Base-by-base conservation (phyloP, 2,329 filamentous ascomycete species). In the Aspergillus ustus region DNA sequence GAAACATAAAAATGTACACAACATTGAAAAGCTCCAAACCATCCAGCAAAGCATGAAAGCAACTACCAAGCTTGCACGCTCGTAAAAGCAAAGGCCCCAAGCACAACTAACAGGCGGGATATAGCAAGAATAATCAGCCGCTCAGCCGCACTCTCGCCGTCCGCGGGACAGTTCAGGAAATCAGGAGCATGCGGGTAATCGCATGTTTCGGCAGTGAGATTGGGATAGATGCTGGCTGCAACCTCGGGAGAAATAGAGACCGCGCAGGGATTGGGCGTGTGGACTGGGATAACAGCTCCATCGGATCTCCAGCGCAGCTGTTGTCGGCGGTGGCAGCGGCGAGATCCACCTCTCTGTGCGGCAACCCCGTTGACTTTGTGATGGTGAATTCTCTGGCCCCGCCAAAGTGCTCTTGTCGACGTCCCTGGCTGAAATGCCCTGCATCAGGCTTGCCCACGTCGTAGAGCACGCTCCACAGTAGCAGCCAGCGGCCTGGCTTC, bases 271-370 rank as follows among this genome's bases (percentile, higher is more conserved):
- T 63, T 44, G 22, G 25, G 52, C 2, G 44, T 60, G 3, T 31
- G n/a, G 1, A 11, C 28, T 8, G 31, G 50, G 57, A 66, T 63
- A 15, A 19, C 19, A 40, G 62, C 7, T 1, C 37, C 64, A 25
- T 55, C 44, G 49, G 11, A 13, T 63, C 49, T 5, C 37, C 59
- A 15, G 57, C 54, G 34, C 61, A 64, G 22, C 45, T 61, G 9
- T 44, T 50, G 49, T 65, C 62, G 11, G 61, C 59, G 20, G 66
- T 66, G 0, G 51, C 61, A 51, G 59, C 52, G 37, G 63, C 52
- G 17, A 68, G 57, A 57, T 65, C 66, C 8, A 65, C 66, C 7
- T 13, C 4, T 37, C 9, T 13, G 7, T 37, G 62, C 22, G 4
- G 61, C 49, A 15, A 13, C 11, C 34, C 34, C 11, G 61, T 34